phyloP scores from a whole-genome alignment of 2,329 filamentous ascomycete species.

The Fusarium sp. region DNA sequence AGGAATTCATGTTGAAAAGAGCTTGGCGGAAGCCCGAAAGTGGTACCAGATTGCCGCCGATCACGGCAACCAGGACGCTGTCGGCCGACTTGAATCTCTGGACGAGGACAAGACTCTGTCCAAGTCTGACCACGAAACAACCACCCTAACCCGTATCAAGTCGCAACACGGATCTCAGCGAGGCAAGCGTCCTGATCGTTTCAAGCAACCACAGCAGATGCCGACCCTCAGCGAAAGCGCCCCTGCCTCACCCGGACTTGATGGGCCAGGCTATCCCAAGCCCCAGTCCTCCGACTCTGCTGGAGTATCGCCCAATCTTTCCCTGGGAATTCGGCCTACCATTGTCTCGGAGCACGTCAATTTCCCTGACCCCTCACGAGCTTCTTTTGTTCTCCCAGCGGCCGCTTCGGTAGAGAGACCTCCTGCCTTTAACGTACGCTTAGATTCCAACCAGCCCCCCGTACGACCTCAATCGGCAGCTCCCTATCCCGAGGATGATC shows the following conservation, averaged over 20 bases:
- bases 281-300: conserved; percentile 37
- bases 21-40: conserved; percentile 82
- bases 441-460: conserved; percentile 56
- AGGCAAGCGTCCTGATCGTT: conserved; percentile 72
- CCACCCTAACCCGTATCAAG: conserved; percentile 90
- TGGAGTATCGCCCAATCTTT: conserved; percentile 52
- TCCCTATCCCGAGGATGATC: conserved; percentile 80
- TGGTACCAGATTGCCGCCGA: conserved; percentile 95
- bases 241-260: conserved; percentile 50
- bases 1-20: conserved; percentile 89
- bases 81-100: conserved; percentile 85
- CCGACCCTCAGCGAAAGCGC: conserved; percentile 65
- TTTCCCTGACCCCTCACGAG: conserved; percentile 64
- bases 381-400: conserved; percentile 53
- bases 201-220: conserved; percentile 66
- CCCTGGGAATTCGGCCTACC: conserved; percentile 58
- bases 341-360: conserved; percentile 58
- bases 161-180: conserved; percentile 80
- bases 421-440: conserved; percentile 67
- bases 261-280: conserved; percentile 35
- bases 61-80: conserved; percentile 92
- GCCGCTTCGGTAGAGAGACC: conserved; percentile 53
- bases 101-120: conserved; percentile 86
- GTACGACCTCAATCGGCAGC: conserved; percentile 69
- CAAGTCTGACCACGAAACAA: conserved; percentile 92